Base-by-base conservation (phyloP, 2,329 filamentous ascomycete genomes). In the Colletotrichum siamense region DNA sequence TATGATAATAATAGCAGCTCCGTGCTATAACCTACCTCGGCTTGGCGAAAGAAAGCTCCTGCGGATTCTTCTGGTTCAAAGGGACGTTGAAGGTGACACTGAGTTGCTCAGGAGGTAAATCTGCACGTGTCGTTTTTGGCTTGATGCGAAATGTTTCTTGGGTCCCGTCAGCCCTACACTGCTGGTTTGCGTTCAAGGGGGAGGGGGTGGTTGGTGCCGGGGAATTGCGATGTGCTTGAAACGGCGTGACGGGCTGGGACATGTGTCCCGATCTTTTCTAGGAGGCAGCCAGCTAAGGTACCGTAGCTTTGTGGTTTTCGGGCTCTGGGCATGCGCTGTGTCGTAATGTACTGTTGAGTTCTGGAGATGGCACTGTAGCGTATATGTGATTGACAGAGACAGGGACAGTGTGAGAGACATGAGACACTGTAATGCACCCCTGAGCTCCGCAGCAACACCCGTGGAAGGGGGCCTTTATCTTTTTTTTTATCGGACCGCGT, bases 401-500 rank as follows among this genome's bases (percentile, higher is more conserved):
- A n/a, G n/a, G n/a, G n/a, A n/a, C 57, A 16, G 57, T 62, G 28
- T n/a, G 16, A 0, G 1, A 4, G 4, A 12, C 0, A 12, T 0
- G 1, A 4, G 3, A 30, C 8, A 74, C 71, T 18, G 71, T 74
- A 12, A 8, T 2, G 16, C 59, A 63, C 22, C 30, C 44, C 16
- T 49, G 32, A 44, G 57, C 71, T 69, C 26, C 6, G 8, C 22
- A 12, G 32, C 44, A 13, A 52, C n/a, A 52, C n/a, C 44, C 10
- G 1, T 18, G 36, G 15, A 13, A 22, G 49, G 18, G 32, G 8
- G 22, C 49, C 32, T 63, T 52, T 24, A 22, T 44, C 18, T 65
- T 64, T 66, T 73, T 73, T 61, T 26, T 69, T 69, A 44, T 74
- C 71, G 70, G 64, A 69, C 66, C 59, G 74, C 74, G 70, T 65